Percentiles rank a stretch among this genome's conserved stretches.
Evolutionary conservation across 129 eudicot genomes (phyloP).

Genomic region (Flaveria bidentis): DNA sequence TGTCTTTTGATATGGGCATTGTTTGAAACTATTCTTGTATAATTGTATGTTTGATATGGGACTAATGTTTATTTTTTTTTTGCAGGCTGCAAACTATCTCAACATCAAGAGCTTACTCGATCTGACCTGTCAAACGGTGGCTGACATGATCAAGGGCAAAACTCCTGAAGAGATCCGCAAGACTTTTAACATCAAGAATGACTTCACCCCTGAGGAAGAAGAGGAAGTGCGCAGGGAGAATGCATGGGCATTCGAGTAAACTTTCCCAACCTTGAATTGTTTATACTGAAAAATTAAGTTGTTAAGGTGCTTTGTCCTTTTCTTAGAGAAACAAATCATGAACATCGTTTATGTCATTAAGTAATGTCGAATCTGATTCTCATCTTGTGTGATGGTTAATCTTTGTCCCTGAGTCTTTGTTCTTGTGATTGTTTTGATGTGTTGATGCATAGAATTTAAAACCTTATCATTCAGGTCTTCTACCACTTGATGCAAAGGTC

Average conservation of each 20-base stretch:
- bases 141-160: constrained; percentile 81
- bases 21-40: not conserved
- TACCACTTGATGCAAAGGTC: too few species aligned
- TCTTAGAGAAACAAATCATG: not conserved
- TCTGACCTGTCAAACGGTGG: constrained; percentile 75
- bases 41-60: not conserved
- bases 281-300: constrained; percentile 13
- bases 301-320: not conserved
- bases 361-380: not conserved
- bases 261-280: not conserved
- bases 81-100: constrained; percentile 78
- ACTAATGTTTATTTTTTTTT: not conserved
- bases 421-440: not conserved
- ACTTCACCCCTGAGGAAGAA: constrained; percentile 83
- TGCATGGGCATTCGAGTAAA: constrained; percentile 80
- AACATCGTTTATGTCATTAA: not conserved
- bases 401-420: not conserved
- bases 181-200: constrained; percentile 77
- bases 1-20: not conserved
- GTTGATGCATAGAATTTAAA: not conserved
- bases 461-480: too few species aligned
- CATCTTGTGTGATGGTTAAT: not conserved
- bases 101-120: constrained; percentile 69
- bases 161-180: constrained; percentile 82
- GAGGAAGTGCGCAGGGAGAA: constrained; percentile 83